Conservation (phyloP, 1,284 basidiomycete species). For the Sanguinoderma infundibulare region DNA sequence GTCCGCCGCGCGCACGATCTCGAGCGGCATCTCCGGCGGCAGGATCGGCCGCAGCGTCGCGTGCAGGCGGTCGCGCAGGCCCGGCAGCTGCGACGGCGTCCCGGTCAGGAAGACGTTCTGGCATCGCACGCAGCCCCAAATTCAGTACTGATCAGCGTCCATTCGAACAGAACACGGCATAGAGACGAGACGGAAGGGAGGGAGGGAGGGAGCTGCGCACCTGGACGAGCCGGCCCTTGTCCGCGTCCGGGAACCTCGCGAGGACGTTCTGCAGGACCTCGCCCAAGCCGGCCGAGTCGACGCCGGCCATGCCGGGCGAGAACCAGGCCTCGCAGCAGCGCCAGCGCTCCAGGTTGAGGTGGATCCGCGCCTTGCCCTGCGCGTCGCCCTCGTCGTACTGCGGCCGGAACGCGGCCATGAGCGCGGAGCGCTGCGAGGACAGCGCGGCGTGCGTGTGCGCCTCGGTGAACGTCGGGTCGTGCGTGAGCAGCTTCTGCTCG, state of each 20-base stretch:
- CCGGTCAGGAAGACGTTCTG: constrained; percentile 93
- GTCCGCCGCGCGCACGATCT: constrained; percentile 66
- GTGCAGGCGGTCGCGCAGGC: constrained; percentile 72
- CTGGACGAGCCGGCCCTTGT: constrained; percentile 46
- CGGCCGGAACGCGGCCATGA: constrained; percentile 85
- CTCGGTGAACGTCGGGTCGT: constrained; percentile 84
- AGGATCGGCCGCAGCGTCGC: constrained; percentile 79
- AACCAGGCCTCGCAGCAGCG: constrained; percentile 94
- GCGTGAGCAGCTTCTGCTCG: constrained; percentile 81
- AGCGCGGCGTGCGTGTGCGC: constrained; percentile 85
- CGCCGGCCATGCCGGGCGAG: constrained; percentile 90
- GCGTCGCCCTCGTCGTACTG: constrained; percentile 73
- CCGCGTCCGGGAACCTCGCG: constrained; percentile 72
- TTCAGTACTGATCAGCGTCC: too few species aligned
- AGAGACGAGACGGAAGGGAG: too few species aligned
- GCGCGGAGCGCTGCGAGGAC: constrained; percentile 76
- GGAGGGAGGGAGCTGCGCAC: not conserved
- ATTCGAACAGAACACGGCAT: too few species aligned
- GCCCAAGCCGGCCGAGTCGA: constrained; percentile 93
- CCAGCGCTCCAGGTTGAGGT: constrained; percentile 92
- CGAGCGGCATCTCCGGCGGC: constrained; percentile 76
- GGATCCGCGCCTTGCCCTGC: constrained; percentile 77
- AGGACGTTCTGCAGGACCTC: constrained; percentile 91
- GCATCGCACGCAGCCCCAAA: not conserved
- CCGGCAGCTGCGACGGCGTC: constrained; percentile 76